Percentiles rank a stretch among this genome's conserved stretches.
Evolutionary conservation across 2,329 filamentous ascomycete genomes (phyloP).

Genomic region (Colletotrichum brevisporum): DNA sequence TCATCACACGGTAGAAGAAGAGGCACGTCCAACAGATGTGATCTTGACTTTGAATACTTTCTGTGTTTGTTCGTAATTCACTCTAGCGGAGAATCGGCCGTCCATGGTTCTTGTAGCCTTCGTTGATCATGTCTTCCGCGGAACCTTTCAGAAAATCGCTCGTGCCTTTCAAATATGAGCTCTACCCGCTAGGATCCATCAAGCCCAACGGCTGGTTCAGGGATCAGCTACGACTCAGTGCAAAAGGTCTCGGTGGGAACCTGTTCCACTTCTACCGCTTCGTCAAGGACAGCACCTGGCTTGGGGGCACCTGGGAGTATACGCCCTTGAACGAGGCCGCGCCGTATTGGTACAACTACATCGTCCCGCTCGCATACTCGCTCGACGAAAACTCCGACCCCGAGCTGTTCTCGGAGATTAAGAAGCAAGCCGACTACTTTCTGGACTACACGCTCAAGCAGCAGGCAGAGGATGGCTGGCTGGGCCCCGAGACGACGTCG

Average conservation of each 20-base stretch:
- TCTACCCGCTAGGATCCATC: constrained; percentile 63
- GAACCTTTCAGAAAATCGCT: constrained; percentile 36
- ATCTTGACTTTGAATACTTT: too few relatives aligned
- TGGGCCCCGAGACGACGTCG: constrained; percentile 63
- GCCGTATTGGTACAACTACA: constrained; percentile 73
- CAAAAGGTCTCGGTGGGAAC: constrained; percentile 67
- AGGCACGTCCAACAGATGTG: too few relatives aligned
- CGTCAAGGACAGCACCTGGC: constrained; percentile 65
- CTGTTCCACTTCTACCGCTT: constrained; percentile 67
- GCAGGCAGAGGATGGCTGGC: constrained; percentile 69
- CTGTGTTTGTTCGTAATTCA: too few relatives aligned
- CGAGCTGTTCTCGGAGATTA: constrained; percentile 5
- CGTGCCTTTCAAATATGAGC: constrained; percentile 52
- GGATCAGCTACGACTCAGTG: constrained; percentile 63
- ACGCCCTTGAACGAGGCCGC: constrained; percentile 68
- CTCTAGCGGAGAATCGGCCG: too few relatives aligned
- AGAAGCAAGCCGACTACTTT: constrained; percentile 48
- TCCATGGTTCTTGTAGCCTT: neutral
- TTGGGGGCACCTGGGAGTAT: constrained; percentile 65
- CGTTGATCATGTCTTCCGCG: neutral
- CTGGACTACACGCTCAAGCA: constrained; percentile 62
- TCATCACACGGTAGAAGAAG: too few relatives aligned
- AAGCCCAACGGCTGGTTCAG: constrained; percentile 66
- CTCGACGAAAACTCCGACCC: constrained; percentile 54
- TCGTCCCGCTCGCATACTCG: constrained; percentile 69